phyloP scores from a whole-genome alignment of 768 basidiomycete species.

The Stropharia rugosoannulata region DNA sequence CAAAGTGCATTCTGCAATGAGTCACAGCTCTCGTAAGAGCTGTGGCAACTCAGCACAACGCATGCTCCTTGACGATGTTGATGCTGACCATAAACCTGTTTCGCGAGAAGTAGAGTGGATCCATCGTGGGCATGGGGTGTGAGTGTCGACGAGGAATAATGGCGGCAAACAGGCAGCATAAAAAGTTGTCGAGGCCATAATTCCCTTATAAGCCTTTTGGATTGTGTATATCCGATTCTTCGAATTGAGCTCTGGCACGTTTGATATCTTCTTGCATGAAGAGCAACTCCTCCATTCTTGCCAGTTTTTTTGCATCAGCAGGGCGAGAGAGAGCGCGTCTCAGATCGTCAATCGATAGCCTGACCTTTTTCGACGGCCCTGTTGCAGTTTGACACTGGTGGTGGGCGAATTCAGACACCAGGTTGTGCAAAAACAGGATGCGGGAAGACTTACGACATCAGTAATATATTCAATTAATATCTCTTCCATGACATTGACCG shows the following conservation, averaged over 20 bases:
- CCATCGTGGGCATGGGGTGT: no score
- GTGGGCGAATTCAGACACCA: conserved; percentile 9
- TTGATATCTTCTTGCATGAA: conserved; percentile 96
- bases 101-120: not conserved
- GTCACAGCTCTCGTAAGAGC: no score
- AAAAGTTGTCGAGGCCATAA: no score
- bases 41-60: no score
- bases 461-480: conserved; percentile 89
- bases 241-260: conserved; percentile 79
- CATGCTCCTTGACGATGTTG: no score
- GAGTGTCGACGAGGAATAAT: no score
- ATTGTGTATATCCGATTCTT: conserved; percentile 39
- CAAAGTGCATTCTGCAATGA: no score
- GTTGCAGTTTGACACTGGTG: conserved; percentile 74
- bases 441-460: conserved; percentile 67
- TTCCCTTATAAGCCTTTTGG: conserved; percentile 11
- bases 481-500: conserved; percentile 91
- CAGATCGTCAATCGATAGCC: conserved; percentile 86
- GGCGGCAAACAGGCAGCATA: no score
- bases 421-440: conserved; percentile 4
- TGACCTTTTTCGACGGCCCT: conserved; percentile 65
- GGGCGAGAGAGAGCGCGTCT: conserved; percentile 76
- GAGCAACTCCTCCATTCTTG: conserved; percentile 86
- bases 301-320: conserved; percentile 90
- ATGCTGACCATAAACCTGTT: no score